Evolutionary conservation across 495 filamentous ascomycete species (phyloP), one percentile per base, ranked within the genome.

Genomic region (Penicillium subrubescens): DNA sequence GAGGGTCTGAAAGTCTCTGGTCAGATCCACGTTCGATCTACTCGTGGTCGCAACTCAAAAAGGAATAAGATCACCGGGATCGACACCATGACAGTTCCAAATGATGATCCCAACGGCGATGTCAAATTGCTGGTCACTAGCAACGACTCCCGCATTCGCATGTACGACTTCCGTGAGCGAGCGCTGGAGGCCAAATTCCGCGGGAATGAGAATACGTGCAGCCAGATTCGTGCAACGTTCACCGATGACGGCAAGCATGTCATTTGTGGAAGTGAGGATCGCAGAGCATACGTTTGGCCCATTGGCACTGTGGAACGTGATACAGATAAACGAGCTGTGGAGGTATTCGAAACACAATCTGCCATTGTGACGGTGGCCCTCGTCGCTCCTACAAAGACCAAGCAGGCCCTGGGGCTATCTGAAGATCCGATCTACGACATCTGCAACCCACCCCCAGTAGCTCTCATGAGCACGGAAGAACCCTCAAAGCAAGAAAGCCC

Each of bases 11-110:
- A 92, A 70, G 87, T 88, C 39, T 86, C 89, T 63, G 88, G 87
- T 6, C 92, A 97, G 70, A 87, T 97, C 21, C 93, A 97, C 65
- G 94, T 97, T 23, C 86, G 92, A 55, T 97, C 93, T 5, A 89
- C 92, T 15, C 87, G 92, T 33, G 96, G 95, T 1, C 91, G 92
- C 70, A 98, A 97, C 68, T 91, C 94, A 1, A 97, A 95, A 75
- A 94, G 95, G 10, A 97, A 92, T 77, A 99, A 98, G 77, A 96
- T 99, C 68, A 98, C 95, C 0, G 93, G 93, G 27, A 96, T 99
- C 50, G 89, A 96, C 67, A 89, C 94, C 0, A 90, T 90, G 63
- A 75, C 73, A 29, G 79, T 86, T 48, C 90, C 90, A 8, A 78
- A 82, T 7, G 82, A 82, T 48, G 83, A 86, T 66, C 79, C 79